Evolutionary conservation across 805 yeast genomes (phyloP).

Genomic region (Metschnikowia reukaufii): DNA sequence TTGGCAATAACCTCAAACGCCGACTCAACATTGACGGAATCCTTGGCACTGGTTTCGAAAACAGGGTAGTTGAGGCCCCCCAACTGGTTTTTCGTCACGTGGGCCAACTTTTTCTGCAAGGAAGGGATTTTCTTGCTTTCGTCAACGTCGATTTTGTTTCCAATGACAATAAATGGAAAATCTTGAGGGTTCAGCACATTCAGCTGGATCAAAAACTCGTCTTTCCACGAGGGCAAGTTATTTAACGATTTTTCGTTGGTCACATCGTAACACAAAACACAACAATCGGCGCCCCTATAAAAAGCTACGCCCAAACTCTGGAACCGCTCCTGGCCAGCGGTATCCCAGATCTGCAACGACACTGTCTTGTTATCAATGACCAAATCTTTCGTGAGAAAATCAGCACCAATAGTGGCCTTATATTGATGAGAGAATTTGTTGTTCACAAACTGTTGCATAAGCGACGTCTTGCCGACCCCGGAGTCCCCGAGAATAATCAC

Average conservation of each 20-base stretch:
- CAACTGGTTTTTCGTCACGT: slow-evolving; percentile 45
- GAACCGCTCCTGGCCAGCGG: slow-evolving; percentile 66
- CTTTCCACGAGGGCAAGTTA: slow-evolving; percentile 87
- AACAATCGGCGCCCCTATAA: slow-evolving; percentile 97
- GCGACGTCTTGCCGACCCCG: slow-evolving; percentile 95
- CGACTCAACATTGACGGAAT: slow-evolving; percentile 89
- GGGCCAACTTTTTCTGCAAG: slow-evolving; percentile 50
- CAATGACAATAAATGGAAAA: slow-evolving; percentile 93
- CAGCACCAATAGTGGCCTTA: slow-evolving; percentile 98
- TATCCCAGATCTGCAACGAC: slow-evolving; percentile 73
- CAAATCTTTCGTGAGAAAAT: slow-evolving; percentile 89
- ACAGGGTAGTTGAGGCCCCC: slow-evolving; percentile 75
- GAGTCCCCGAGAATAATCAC: slow-evolving; percentile 95
- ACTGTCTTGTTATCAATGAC: slow-evolving; percentile 79
- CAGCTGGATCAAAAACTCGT: slow-evolving; percentile 91
- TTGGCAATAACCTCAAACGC: slow-evolving; percentile 96
- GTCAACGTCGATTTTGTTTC: slow-evolving; percentile 93
- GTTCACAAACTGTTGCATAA: slow-evolving; percentile 96
- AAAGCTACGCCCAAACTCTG: slow-evolving; percentile 96
- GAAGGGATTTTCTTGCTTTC: slow-evolving; percentile 78
- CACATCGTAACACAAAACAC: slow-evolving; percentile 93
- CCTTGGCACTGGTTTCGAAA: slow-evolving; percentile 97
- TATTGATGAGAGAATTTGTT: slow-evolving; percentile 93
- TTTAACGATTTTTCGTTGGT: slow-evolving; percentile 93
- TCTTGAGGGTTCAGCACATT: slow-evolving; percentile 91